Evolutionary conservation across 2,329 filamentous ascomycete species (phyloP), one percentile per base, ranked within the genome.

Genomic region (Cladosporium sp.): DNA sequence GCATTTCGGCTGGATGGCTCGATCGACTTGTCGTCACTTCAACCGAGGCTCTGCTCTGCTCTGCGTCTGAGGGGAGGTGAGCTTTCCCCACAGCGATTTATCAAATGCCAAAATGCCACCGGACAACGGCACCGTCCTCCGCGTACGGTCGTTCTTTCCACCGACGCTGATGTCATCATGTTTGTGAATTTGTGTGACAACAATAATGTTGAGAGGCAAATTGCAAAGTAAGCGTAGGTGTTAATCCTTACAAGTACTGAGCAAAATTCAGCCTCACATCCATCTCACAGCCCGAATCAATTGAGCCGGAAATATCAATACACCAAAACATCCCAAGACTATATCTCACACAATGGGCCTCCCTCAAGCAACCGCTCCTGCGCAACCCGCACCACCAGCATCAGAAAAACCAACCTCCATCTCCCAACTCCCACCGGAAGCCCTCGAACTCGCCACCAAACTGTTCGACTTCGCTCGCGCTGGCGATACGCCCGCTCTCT

Each of bases 381-480:
- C 44, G 2, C n/a, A 37, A 5, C 16, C 44, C n/a, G 12, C 23
- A 23, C 21, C 11, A 58, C 21, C 23, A 28, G 11, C 49, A 12
- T 16, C 35, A n/a, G 6, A 28, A 35, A 44, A 29, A 21, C 63
- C 63, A 33, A 40, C 55, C n/a, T 53, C 55, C 12, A 16, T 29
- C 56, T 53, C 63, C n/a, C 18, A 58, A 14, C 63, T 65, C 44
- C 86, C 89, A 0, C 86, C 88, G 0, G 88, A 87, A 73, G 88
- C 86, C 46, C 81, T 92, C 59, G 87, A 85, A 5, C 83, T 92
- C 35, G 89, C 89, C 2, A 80, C 82, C 11, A 85, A 85, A 68
- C 84, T 91, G 79, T 92, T 89, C 78, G 84, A 90, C 70, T 84
- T 87, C 31, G 89, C 89, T 1, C 84, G 89, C 35, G 74, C 78